Evolutionary conservation across 768 basidiomycete species (phyloP).

Genomic region (Collybia mongolica): DNA sequence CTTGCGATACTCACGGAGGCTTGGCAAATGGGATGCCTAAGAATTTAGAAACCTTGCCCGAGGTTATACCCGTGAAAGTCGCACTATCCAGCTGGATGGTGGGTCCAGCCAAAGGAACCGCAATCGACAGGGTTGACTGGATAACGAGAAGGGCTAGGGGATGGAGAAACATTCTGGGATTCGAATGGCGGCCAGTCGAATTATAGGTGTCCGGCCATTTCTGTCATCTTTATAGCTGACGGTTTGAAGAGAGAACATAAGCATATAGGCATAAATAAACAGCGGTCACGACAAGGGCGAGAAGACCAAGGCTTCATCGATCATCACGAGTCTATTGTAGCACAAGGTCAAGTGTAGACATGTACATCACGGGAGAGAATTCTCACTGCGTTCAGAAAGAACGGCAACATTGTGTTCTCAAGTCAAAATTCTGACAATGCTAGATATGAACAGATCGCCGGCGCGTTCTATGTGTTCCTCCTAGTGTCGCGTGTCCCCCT

Average conservation of each 20-base stretch:
- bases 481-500: no score
- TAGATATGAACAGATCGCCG: no score
- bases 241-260: background rate
- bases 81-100: conserved; percentile 41
- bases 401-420: no score
- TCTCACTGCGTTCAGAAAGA: conserved; percentile 4
- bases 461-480: no score
- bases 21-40: conserved; percentile 51
- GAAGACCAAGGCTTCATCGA: background rate
- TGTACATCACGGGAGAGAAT: conserved; percentile 4
- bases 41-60: conserved; percentile 35
- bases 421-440: no score
- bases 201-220: background rate
- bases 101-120: conserved; percentile 15
- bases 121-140: background rate
- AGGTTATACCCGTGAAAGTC: conserved; percentile 37
- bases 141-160: no score
- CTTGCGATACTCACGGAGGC: conserved; percentile 38
- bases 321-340: background rate
- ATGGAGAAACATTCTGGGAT: no score
- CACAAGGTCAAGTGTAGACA: background rate
- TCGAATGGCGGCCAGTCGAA: no score
- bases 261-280: background rate
- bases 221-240: background rate
- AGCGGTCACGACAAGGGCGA: background rate